These are phyloP conservation scores for Leccinum barrowsii DNA, from an alignment of 768 basidiomycete species.

Conservation along the genomic window DNA sequence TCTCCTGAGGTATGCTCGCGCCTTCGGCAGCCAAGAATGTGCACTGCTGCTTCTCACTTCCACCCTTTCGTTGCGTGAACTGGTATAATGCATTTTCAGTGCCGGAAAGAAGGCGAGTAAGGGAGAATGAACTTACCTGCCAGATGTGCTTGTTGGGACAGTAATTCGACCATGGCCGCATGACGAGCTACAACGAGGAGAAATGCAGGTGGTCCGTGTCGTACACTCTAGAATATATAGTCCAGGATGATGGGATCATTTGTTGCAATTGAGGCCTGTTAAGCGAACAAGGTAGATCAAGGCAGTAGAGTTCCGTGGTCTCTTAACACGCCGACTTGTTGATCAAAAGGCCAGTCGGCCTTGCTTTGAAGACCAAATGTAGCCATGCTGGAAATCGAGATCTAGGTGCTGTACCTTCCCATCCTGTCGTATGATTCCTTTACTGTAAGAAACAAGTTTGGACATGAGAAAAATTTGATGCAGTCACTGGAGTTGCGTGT, in stretches of 20 bases:
- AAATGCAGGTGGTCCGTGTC: not conserved
- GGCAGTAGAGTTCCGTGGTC: not conserved
- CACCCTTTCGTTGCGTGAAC: not conserved
- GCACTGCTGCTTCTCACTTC: conserved; percentile 9
- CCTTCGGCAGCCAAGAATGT: conserved; percentile 16
- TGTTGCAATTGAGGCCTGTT: not conserved
- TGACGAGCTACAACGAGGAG: not conserved
- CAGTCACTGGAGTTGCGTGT: not conserved
- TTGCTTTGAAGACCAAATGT: not conserved
- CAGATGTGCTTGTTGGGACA: not conserved
- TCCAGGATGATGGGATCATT: not conserved
- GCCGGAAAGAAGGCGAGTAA: not conserved
- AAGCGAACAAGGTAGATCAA: not conserved
- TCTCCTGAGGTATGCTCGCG: conserved; percentile 15
- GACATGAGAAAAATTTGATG: not conserved
- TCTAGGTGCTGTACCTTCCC: not conserved
- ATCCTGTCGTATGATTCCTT: not conserved
- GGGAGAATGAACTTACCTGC: conserved; percentile 6
- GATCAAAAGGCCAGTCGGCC: not conserved
- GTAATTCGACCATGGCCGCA: conserved; percentile 1
- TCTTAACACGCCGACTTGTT: not conserved
- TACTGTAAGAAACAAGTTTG: not conserved
- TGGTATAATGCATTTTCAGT: not conserved
- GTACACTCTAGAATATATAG: not conserved
- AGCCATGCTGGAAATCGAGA: not conserved